These are phyloP conservation scores for Boletus reticuloceps DNA, from an alignment of 768 basidiomycete genomes.

Conservation along the genomic window DNA sequence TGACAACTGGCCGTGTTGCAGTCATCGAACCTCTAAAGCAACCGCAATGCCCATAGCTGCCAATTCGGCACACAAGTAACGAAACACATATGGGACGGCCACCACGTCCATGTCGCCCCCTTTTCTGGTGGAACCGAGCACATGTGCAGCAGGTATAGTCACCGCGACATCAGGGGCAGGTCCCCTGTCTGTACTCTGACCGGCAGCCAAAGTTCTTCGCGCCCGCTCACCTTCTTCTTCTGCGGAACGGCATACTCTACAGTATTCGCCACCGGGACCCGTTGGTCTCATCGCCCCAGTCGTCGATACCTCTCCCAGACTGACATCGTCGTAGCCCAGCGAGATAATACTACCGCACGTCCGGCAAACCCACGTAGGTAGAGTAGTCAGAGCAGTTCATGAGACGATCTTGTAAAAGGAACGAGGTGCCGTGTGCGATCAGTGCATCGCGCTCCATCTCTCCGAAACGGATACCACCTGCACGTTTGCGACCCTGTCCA, in stretches of 20 bases:
- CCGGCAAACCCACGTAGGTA: constrained; percentile 97
- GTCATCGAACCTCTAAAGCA: constrained; percentile 68
- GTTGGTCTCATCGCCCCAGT: constrained; percentile 53
- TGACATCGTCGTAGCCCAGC: constrained; percentile 90
- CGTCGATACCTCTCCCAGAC: constrained; percentile 58
- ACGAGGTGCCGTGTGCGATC: constrained; percentile 97
- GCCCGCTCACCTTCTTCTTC: constrained; percentile 61
- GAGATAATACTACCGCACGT: constrained; percentile 95
- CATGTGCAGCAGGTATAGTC: constrained; percentile 63
- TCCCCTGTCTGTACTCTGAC: constrained; percentile 41
- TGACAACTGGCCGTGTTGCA: background rate
- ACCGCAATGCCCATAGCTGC: constrained; percentile 98
- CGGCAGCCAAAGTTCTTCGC: constrained; percentile 58
- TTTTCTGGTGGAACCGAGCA: constrained; percentile 56
- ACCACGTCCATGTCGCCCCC: constrained; percentile 91
- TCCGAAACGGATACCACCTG: constrained; percentile 98
- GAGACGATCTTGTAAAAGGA: constrained; percentile 94
- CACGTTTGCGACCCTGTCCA: constrained; percentile 88
- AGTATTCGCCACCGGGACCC: constrained; percentile 89
- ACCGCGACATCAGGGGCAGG: constrained; percentile 57
- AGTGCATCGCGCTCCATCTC: constrained; percentile 99
- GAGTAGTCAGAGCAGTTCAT: constrained; percentile 99
- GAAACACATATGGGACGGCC: constrained; percentile 93
- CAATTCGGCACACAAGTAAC: constrained; percentile 91
- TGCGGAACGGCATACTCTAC: constrained; percentile 85